Evolutionary conservation across 768 basidiomycete genomes (phyloP), one percentile per base, ranked within the genome.

Genomic region (Chiua virens): DNA sequence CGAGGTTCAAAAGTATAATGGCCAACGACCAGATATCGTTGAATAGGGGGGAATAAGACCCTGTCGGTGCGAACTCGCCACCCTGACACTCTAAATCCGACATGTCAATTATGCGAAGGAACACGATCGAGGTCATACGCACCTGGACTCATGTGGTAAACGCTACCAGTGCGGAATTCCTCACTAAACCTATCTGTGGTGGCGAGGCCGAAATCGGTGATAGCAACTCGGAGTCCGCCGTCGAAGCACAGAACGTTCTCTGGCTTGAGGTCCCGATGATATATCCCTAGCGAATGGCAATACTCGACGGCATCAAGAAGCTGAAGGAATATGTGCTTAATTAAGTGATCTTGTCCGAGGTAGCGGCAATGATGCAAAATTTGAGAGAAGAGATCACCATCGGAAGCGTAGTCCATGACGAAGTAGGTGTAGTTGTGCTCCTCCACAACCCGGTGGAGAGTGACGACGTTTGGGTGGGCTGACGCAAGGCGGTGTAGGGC

Each of bases 121-220:
- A 47, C 38, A 47, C 48, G 52, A 55, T 23, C 17, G 23, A 40
- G 23, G 47, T 38, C 41, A 42, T 49, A 68, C 79, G 44, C 69
- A 85, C 89, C 92, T 71, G 95, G 95, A 63, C 92, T 94, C 89
- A 98, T 95, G 71, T 97, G 96, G 71, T 93, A 97, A n/a, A 94
- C 83, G 61, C 91, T 94, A n/a, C 95, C 95, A 32, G 94, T 97
- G 45, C 91, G 83, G 70, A 94, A 92, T 69, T 98, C 95, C 48
- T 80, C 80, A 61, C 91, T 93, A 49, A 81, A 75, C 64, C 80
- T 82, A 56, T 96, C 92, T 20, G 87, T 88, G 5, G 95, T 97
- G 3, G 95, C 88, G 8, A 98, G 80, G 21, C 96, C 96, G 69
- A 98, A 98, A 72, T 98, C 96, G 34, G 94, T 95, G 55, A 98